Evolutionary conservation across 257 asterid genomes (phyloP).

Genomic region (Nicotiana obtusifolia): DNA sequence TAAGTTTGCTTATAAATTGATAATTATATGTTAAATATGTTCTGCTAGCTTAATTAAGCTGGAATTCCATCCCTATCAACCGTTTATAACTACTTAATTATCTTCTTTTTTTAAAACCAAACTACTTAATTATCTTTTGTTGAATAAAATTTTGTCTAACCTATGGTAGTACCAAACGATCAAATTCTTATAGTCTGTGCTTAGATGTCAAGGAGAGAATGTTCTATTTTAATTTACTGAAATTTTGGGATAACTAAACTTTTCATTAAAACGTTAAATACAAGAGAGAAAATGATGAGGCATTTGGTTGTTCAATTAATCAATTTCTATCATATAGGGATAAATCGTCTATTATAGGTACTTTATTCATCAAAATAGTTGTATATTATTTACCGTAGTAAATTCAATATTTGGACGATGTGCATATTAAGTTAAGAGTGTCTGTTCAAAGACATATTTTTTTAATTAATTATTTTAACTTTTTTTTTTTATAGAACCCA

Average conservation of each 20-base stretch:
- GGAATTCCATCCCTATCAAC: neutral
- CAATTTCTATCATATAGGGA: neutral
- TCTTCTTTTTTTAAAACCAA: too few relatives aligned
- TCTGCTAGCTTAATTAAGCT: neutral
- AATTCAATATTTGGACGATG: neutral
- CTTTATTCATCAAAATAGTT: too few relatives aligned
- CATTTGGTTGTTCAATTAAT: neutral
- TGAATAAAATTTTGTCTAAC: neutral
- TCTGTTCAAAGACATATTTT: neutral
- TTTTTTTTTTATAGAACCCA: too few relatives aligned
- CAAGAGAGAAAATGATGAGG: neutral
- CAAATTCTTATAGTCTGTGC: neutral
- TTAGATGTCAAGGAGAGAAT: neutral
- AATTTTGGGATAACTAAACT: neutral
- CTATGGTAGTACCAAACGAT: neutral
- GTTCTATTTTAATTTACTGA: neutral
- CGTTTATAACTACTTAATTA: neutral
- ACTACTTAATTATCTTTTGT: too few relatives aligned
- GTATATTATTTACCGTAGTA: neutral
- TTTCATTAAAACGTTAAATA: neutral
- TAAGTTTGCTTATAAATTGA: conserved; percentile 2
- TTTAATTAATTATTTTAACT: neutral
- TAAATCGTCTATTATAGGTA: neutral
- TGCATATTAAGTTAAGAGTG: neutral
- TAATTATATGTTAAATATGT: neutral